A percentile compares a stretch with the other conserved stretches of the same genome.
These are phyloP conservation scores for Penicillium flavigenum DNA, from an alignment of 495 filamentous ascomycete species.

Conservation along the genomic window DNA sequence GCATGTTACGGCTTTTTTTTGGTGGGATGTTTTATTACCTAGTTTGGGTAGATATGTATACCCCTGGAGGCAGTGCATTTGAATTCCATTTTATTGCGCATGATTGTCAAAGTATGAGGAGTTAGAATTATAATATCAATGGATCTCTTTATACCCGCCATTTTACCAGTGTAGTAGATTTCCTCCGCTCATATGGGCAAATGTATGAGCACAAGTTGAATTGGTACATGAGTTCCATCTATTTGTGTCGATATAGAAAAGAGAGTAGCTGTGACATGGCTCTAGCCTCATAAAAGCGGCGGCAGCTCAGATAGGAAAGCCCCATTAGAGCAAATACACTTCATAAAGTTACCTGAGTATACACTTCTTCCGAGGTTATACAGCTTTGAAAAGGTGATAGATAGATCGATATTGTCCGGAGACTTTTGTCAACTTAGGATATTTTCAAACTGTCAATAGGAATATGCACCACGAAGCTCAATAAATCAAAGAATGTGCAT, in stretches of 20 bases:
- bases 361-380: neutral
- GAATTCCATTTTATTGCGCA: neutral
- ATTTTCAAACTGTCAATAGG: neutral
- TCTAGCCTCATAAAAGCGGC: too few relatives aligned
- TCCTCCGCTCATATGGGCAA: too few relatives aligned
- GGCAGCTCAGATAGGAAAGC: too few relatives aligned
- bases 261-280: too few relatives aligned
- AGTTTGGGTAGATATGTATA: slow-evolving; percentile 12
- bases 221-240: too few relatives aligned
- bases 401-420: neutral
- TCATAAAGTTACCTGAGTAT: neutral
- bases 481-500: neutral
- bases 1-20: slow-evolving; percentile 6
- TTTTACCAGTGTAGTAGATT: too few relatives aligned
- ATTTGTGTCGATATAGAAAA: too few relatives aligned
- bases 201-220: too few relatives aligned
- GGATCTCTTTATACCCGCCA: neutral
- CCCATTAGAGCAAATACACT: too few relatives aligned
- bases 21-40: slow-evolving; percentile 9
- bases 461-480: neutral
- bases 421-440: neutral
- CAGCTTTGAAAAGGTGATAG: neutral
- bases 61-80: slow-evolving; percentile 11
- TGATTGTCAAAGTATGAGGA: neutral
- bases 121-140: neutral